Percentiles rank a stretch among this genome's conserved stretches.
Conservation (phyloP, 2,329 filamentous ascomycete genomes). For the Aureobasidium sp. region DNA sequence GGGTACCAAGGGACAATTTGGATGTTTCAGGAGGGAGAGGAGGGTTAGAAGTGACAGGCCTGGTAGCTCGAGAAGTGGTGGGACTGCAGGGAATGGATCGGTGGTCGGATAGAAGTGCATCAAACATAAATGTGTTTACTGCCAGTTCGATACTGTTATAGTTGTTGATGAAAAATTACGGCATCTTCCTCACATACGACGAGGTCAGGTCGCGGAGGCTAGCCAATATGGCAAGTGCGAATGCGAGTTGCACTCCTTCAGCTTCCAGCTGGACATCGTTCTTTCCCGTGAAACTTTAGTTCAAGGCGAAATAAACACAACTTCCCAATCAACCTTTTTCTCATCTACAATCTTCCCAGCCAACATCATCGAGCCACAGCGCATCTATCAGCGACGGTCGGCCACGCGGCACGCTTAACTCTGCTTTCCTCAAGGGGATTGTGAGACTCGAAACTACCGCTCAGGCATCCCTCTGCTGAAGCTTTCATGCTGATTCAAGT, state of each 20-base stretch:
- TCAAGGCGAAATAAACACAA: not conserved
- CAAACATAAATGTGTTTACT: not conserved
- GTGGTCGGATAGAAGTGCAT: not conserved
- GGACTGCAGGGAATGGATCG: not conserved
- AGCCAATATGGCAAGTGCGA: not conserved
- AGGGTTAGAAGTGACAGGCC: slow-evolving; percentile 16
- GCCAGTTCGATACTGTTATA: not conserved
- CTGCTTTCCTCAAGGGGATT: not conserved
- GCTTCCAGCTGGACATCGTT: not conserved
- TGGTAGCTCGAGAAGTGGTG: slow-evolving; percentile 8
- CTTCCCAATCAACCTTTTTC: not conserved
- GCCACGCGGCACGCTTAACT: not conserved
- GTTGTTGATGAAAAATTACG: not conserved
- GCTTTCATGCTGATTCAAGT: not conserved
- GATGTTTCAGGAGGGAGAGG: slow-evolving; percentile 27
- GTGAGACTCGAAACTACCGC: not conserved
- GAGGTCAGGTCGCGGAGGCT: not conserved
- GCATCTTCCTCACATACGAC: too few relatives aligned
- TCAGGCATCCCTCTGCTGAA: not conserved
- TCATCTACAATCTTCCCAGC: not conserved
- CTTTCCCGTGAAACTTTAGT: not conserved
- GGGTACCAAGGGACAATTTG: slow-evolving; percentile 73
- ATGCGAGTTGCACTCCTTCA: not conserved
- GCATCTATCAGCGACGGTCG: not conserved
- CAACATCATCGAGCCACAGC: not conserved